A percentile compares a stretch with the other conserved stretches of the same genome.
phyloP scores from a whole-genome alignment of 768 basidiomycete genomes.

The Obba rivulosa region DNA sequence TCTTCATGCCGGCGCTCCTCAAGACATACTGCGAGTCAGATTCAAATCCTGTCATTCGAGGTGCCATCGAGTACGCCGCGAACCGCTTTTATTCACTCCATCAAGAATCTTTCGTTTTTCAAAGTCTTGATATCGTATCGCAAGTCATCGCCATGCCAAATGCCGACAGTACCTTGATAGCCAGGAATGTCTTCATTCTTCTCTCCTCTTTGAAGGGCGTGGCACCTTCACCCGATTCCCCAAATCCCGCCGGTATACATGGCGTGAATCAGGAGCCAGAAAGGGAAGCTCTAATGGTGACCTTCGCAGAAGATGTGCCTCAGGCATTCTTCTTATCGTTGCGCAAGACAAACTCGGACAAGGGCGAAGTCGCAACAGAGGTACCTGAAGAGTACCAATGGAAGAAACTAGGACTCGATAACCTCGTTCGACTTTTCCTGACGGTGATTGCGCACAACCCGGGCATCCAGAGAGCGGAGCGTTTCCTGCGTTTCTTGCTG shows the following conservation, averaged over 20 bases:
- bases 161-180: constrained; percentile 46
- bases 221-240: constrained; percentile 14
- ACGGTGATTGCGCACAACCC: constrained; percentile 79
- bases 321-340: constrained; percentile 61
- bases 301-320: constrained; percentile 67
- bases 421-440: constrained; percentile 66
- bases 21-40: constrained; percentile 66
- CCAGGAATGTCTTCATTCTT: constrained; percentile 50
- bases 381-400: constrained; percentile 56
- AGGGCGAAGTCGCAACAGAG: constrained; percentile 30
- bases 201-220: constrained; percentile 52
- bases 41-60: constrained; percentile 48
- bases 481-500: constrained; percentile 61
- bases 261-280: constrained; percentile 60
- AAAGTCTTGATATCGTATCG: constrained; percentile 59
- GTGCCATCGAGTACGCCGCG: constrained; percentile 66
- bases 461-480: constrained; percentile 58
- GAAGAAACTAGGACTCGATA: constrained; percentile 50
- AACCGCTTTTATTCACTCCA: constrained; percentile 73
- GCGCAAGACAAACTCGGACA: constrained; percentile 31
- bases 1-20: constrained; percentile 70
- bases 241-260: constrained; percentile 63
- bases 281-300: constrained; percentile 62
- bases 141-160: constrained; percentile 47
- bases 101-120: constrained; percentile 68